These are phyloP conservation scores for Mucor indicus DNA, from an alignment of 371 early-diverging fungal species.

Conservation along the genomic window DNA sequence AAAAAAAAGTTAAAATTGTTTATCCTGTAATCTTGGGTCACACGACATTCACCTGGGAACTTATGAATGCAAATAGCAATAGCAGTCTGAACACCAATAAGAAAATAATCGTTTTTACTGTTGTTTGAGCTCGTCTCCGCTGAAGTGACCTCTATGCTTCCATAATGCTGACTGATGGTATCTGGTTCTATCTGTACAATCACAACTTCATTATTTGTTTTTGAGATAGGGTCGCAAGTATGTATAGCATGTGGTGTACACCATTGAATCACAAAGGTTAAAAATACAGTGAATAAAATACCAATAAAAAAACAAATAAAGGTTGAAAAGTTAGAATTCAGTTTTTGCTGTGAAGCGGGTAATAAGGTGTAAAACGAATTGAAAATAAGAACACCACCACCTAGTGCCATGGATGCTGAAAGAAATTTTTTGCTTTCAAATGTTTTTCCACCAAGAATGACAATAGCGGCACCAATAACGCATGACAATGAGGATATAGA, in stretches of 20 bases:
- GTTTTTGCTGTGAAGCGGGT: slow-evolving; percentile 19
- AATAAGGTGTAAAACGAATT: slow-evolving; percentile 25
- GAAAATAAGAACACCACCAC: slow-evolving; percentile 24
- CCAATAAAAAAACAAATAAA: slow-evolving; percentile 21
- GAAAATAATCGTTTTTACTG: slow-evolving; percentile 17
- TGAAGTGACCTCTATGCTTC: neutral
- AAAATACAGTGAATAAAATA: slow-evolving; percentile 10
- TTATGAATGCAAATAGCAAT: slow-evolving; percentile 72
- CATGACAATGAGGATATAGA: slow-evolving; percentile 21
- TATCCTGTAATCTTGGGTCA: neutral
- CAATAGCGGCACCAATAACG: slow-evolving; percentile 23
- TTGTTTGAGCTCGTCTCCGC: neutral
- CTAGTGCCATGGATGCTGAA: slow-evolving; percentile 22
- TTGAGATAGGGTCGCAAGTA: slow-evolving; percentile 13
- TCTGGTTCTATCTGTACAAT: neutral
- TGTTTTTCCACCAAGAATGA: slow-evolving; percentile 11
- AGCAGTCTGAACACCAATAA: slow-evolving; percentile 67
- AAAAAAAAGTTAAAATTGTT: too few relatives aligned
- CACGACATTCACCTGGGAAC: slow-evolving; percentile 49
- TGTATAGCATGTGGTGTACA: slow-evolving; percentile 25
- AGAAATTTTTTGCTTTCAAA: slow-evolving; percentile 19
- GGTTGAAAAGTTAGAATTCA: slow-evolving; percentile 10
- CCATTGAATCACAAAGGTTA: slow-evolving; percentile 11
- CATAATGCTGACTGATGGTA: neutral
- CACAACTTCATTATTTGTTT: neutral